Base-by-base conservation (phyloP, 1,284 basidiomycete species). In the Stereum hirsutum region DNA sequence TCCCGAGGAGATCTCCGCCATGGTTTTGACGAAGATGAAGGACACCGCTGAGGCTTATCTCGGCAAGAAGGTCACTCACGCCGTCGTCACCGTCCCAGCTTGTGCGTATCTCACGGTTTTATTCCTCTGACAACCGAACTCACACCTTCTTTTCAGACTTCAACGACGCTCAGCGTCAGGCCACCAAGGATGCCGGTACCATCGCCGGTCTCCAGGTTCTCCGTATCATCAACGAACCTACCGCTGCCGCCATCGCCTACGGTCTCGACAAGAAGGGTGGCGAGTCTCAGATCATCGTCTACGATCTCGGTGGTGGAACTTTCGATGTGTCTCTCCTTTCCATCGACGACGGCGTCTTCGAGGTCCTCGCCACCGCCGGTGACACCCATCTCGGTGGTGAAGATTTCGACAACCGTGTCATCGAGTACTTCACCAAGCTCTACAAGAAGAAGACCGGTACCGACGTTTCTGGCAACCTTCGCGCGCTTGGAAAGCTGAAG, bases 301-400 rank as follows among this genome's bases (percentile, higher is more conserved):
- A 96, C 71, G 94, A 98, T 65, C 73, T 85, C 48, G 81, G 81
- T 61, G 81, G 81, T 63, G 81, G 81, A 62, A 85, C 81, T 43
- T 65, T 65, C 70, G 95, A 98, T 79, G 94, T 98, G 33, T 97
- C 94, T 49, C 88, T 98, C 48, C 80, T 98, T 31, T 92, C 92
- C 41, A 97, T 97, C 65, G 92, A 97, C 62, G 92, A 95, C 55
- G 95, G 94, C 61, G 92, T 98, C 62, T 99, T 99, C 58, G 95
- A 97, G 68, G 95, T 98, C 46, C 71, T 96, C 56, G 92, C 95
- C 43, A 98, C 94, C 47, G 93, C 94, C 49, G 94, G 94, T 77
- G 94, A 99, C 70, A 98, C 95, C 50, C 95, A 97, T 65, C 86
- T 98, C 51, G 95, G 95, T 75, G 95, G 95, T 68, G 95, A 98